Evolutionary conservation across 164 flowering plant species (phyloP).

Genomic region (Vitis amurensis): DNA sequence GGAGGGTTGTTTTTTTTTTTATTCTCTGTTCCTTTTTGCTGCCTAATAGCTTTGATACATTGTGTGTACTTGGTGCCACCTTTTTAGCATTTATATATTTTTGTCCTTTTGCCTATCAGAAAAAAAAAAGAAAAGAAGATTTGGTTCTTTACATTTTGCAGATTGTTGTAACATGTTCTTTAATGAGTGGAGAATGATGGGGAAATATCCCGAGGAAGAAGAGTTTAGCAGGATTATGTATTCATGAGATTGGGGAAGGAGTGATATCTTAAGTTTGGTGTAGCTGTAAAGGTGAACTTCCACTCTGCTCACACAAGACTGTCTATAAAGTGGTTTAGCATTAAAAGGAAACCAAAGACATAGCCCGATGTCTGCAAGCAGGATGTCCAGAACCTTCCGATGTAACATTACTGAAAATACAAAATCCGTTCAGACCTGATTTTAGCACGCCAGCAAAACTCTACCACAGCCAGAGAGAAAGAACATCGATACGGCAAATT

Average conservation of each 20-base stretch:
- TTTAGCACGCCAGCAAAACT: conserved; percentile 36
- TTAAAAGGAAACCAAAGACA: conserved; percentile 78
- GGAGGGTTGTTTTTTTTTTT: too few species aligned
- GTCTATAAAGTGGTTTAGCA: conserved; percentile 89
- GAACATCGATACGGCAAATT: conserved; percentile 56
- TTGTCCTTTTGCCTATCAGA: too few species aligned
- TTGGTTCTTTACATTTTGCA: not conserved
- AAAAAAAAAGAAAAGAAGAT: not conserved
- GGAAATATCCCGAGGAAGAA: conserved; percentile 86
- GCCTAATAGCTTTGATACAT: too few species aligned
- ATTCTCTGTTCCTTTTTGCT: too few species aligned
- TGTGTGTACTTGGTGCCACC: too few species aligned
- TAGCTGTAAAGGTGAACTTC: conserved; percentile 89
- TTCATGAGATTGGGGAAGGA: conserved; percentile 74
- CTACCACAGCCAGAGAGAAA: conserved; percentile 45
- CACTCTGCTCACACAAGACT: conserved; percentile 82
- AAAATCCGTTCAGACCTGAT: conserved; percentile 43
- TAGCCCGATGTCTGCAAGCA: conserved; percentile 83
- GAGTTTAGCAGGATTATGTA: conserved; percentile 86
- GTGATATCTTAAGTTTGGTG: conserved; percentile 78
- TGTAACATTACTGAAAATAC: conserved; percentile 64
- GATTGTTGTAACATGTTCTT: conserved; percentile 8
- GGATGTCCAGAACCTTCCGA: conserved; percentile 75
- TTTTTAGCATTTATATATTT: too few species aligned
- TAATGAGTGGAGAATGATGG: conserved; percentile 44